A percentile compares a stretch with the other conserved stretches of the same genome.
phyloP scores from a whole-genome alignment of 1,139 yeast species.

The Cylindricascospora bacillispora region DNA sequence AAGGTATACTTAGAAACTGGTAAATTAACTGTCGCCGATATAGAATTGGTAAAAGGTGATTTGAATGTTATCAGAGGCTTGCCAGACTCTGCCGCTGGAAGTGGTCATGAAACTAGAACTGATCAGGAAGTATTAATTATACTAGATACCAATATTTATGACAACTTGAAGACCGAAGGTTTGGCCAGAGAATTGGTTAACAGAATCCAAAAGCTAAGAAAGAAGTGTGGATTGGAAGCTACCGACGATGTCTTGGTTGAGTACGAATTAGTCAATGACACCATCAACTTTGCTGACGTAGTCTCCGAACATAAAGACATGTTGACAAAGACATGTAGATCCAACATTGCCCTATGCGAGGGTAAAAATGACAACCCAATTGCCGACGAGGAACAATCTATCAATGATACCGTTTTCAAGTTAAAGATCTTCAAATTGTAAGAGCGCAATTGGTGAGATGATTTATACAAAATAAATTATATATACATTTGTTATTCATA shows the following conservation, averaged over 20 bases:
- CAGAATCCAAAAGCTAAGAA: constrained; percentile 95
- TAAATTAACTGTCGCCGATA: constrained; percentile 75
- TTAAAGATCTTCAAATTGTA: constrained; percentile 57
- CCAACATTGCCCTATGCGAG: constrained; percentile 28
- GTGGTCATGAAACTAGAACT: constrained; percentile 76
- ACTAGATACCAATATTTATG: constrained; percentile 76
- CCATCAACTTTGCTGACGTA: constrained; percentile 54
- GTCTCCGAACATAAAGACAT: constrained; percentile 53
- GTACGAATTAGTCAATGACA: constrained; percentile 58
- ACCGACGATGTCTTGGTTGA: constrained; percentile 91
- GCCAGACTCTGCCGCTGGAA: constrained; percentile 46
- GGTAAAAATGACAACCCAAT: constrained; percentile 36
- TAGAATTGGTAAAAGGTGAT: constrained; percentile 76
- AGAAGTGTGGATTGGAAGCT: constrained; percentile 88
- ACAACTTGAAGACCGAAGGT: constrained; percentile 87
- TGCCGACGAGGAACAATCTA: constrained; percentile 82
- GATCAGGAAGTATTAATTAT: constrained; percentile 81
- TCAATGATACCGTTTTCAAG: constrained; percentile 73
- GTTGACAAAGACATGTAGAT: constrained; percentile 64
- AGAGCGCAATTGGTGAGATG: too few species aligned
- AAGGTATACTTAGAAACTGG: constrained; percentile 63
- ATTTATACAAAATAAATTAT: neutral
- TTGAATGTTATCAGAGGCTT: constrained; percentile 82
- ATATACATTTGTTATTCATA: neutral
- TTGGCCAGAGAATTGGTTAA: constrained; percentile 91